phyloP scores from a whole-genome alignment of 768 basidiomycete genomes.

The Cystofilobasidium bisporidii region DNA sequence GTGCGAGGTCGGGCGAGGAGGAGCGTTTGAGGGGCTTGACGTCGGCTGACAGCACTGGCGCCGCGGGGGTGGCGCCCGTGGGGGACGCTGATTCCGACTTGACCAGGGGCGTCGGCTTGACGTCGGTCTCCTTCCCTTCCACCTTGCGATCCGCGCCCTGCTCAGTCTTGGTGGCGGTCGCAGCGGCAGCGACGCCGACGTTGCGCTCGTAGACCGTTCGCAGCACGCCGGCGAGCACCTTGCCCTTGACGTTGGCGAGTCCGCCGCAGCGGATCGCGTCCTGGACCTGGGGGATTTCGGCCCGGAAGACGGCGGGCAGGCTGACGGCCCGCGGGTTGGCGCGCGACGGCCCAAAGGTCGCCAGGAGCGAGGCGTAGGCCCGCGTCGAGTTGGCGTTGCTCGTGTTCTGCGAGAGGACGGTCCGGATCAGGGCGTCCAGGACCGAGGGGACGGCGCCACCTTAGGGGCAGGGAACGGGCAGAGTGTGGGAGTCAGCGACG shows the following conservation, averaged over 20 bases:
- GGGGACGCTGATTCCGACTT: not conserved
- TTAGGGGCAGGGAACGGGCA: not conserved
- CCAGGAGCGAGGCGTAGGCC: slow-evolving; percentile 23
- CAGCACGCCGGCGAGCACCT: slow-evolving; percentile 19
- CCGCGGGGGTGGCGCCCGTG: too few species aligned
- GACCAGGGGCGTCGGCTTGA: not conserved
- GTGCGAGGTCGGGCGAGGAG: not conserved
- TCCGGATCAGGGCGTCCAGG: slow-evolving; percentile 25
- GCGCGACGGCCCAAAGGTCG: slow-evolving; percentile 9
- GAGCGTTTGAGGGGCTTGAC: slow-evolving; percentile 2
- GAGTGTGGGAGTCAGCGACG: not conserved
- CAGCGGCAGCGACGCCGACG: not conserved
- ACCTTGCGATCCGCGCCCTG: too few species aligned
- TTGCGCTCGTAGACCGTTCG: slow-evolving; percentile 12
- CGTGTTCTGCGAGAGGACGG: slow-evolving; percentile 26
- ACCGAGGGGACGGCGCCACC: slow-evolving; percentile 23
- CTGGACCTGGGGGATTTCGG: not conserved
- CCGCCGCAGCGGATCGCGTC: slow-evolving; percentile 22
- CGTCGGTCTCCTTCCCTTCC: not conserved
- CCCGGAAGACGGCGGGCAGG: slow-evolving; percentile 6
- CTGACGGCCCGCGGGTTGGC: slow-evolving; percentile 8
- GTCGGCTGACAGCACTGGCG: too few species aligned
- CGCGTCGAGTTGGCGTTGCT: slow-evolving; percentile 26
- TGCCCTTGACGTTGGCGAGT: slow-evolving; percentile 24
- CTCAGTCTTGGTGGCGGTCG: too few species aligned